Percentiles rank a stretch among this genome's conserved stretches.
Evolutionary conservation across 2,329 filamentous ascomycete genomes (phyloP).

Genomic region (Coniella vitis): DNA sequence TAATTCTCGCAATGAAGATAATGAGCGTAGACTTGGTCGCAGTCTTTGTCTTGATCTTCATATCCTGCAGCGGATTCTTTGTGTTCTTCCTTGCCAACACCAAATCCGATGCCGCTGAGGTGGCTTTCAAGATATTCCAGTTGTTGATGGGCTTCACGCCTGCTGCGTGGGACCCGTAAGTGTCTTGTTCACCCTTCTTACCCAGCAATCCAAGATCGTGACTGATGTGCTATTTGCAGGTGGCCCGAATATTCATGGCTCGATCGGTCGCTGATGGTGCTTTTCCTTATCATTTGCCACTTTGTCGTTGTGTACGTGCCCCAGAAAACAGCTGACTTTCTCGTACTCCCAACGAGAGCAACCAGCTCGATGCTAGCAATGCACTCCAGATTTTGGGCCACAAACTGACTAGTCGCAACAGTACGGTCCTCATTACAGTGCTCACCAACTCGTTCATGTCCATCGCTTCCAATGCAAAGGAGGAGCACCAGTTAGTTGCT

Average conservation of each 20-base stretch:
- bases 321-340: no score
- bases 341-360: no score
- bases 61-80: constrained; percentile 90
- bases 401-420: constrained; percentile 21
- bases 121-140: constrained; percentile 90
- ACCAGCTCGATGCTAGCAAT: no score
- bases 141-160: constrained; percentile 94
- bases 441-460: constrained; percentile 94
- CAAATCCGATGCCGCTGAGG: constrained; percentile 60
- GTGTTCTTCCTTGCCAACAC: constrained; percentile 82
- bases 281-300: constrained; percentile 91
- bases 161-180: constrained; percentile 82
- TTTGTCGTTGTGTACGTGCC: constrained; percentile 75
- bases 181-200: constrained; percentile 13
- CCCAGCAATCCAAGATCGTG: background rate
- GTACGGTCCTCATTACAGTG: constrained; percentile 90
- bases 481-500: constrained; percentile 65
- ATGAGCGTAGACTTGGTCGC: constrained; percentile 89
- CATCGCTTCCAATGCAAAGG: constrained; percentile 85
- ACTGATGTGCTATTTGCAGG: constrained; percentile 24
- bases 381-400: no score
- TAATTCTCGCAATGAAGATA: constrained; percentile 86
- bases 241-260: constrained; percentile 72
- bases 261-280: constrained; percentile 65
- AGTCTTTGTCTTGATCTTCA: constrained; percentile 75